A percentile compares a stretch with the other conserved stretches of the same genome.
Conservation (phyloP, 129 eudicot genomes). For the Tagetes erecta region DNA sequence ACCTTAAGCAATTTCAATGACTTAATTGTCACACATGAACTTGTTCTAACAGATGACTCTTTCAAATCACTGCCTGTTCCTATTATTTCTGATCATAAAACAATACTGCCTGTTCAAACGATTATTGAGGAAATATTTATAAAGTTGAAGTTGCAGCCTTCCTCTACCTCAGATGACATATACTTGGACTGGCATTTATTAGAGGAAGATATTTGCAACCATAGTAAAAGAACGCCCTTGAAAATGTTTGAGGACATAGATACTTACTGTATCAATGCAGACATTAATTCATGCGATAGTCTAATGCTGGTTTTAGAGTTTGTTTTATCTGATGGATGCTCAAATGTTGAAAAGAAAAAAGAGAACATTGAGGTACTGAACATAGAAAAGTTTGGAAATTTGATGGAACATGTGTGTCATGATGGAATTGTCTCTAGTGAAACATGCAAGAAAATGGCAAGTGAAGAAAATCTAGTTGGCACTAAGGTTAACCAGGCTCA, state of each 20-base stretch:
- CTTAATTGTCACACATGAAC: constrained; percentile 72
- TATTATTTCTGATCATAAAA: constrained; percentile 51
- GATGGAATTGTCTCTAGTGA: constrained; percentile 34
- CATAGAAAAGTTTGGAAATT: constrained; percentile 31
- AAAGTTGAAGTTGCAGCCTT: constrained; percentile 58
- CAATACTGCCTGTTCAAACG: constrained; percentile 37
- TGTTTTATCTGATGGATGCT: constrained; percentile 48
- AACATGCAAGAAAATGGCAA: constrained; percentile 33
- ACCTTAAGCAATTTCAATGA: constrained; percentile 49
- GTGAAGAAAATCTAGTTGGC: constrained; percentile 34
- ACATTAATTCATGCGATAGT: constrained; percentile 39
- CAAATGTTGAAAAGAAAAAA: constrained; percentile 24
- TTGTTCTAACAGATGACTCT: constrained; percentile 62
- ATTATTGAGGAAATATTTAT: constrained; percentile 47
- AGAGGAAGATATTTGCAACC: constrained; percentile 56
- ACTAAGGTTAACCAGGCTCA: constrained; percentile 32
- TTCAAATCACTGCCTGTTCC: constrained; percentile 89
- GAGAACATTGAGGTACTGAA: constrained; percentile 50
- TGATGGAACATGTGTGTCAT: constrained; percentile 16
- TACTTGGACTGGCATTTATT: constrained; percentile 91
- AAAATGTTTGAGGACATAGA: constrained; percentile 55
- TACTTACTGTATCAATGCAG: constrained; percentile 29
- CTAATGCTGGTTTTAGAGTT: constrained; percentile 49
- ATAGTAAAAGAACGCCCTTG: constrained; percentile 35
- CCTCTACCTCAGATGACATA: constrained; percentile 80